Evolutionary conservation across 2,329 filamentous ascomycete genomes (phyloP).

Genomic region (Kalmusia sp.): DNA sequence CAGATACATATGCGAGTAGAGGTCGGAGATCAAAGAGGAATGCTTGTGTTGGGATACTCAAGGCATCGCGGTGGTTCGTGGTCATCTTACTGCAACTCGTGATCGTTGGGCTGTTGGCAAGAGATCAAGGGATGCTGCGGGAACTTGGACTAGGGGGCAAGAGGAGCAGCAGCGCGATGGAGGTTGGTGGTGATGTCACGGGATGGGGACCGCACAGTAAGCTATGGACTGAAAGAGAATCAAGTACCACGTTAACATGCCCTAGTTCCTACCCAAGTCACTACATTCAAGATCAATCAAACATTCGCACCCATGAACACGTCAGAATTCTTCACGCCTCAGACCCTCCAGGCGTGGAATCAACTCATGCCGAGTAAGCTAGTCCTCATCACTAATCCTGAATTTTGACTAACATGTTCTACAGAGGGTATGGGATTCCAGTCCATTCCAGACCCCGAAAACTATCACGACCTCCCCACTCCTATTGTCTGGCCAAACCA

Average conservation of each 20-base stretch:
- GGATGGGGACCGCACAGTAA: conserved; percentile 42
- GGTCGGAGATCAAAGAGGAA: conserved; percentile 27
- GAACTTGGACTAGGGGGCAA: conserved; percentile 24
- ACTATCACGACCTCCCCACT: conserved; percentile 41
- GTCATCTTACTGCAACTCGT: conserved; percentile 39
- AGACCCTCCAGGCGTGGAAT: conserved; percentile 41
- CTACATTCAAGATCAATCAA: conserved; percentile 43
- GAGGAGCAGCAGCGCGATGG: conserved; percentile 32
- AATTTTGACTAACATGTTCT: not conserved
- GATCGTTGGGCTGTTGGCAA: conserved; percentile 38
- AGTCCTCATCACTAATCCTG: not conserved
- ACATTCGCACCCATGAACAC: conserved; percentile 45
- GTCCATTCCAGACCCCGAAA: conserved; percentile 30
- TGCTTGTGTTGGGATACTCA: conserved; percentile 20
- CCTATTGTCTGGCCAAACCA: conserved; percentile 42
- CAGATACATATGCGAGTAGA: conserved; percentile 24
- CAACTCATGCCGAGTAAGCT: conserved; percentile 34
- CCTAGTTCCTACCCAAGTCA: conserved; percentile 40
- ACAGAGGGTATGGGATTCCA: conserved; percentile 43
- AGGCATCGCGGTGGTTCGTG: conserved; percentile 36
- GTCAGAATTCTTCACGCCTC: conserved; percentile 44
- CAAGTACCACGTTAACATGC: conserved; percentile 6
- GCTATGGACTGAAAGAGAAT: not conserved
- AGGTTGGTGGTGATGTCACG: conserved; percentile 43
- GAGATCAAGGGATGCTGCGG: conserved; percentile 37